phyloP scores from a whole-genome alignment of 2,329 filamentous ascomycete genomes.

The Aspergillus nomiae region DNA sequence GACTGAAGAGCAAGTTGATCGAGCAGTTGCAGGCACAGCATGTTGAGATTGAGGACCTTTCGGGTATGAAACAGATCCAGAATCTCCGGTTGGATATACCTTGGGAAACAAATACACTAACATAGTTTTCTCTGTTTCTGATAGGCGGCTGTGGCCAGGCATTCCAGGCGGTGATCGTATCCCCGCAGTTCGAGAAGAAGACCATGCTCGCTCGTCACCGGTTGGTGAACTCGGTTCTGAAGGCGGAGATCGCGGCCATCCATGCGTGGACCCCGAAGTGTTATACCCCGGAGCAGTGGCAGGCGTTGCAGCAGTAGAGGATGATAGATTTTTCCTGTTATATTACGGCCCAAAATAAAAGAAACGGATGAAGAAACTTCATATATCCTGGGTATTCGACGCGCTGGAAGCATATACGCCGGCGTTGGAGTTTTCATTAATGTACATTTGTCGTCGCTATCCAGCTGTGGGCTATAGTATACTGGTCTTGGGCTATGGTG shows the following conservation, averaged over 20 bases:
- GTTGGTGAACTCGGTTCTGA: slow-evolving; percentile 79
- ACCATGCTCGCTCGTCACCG: slow-evolving; percentile 81
- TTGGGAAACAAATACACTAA: neutral
- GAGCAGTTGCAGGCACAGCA: slow-evolving; percentile 72
- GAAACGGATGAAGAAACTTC: neutral
- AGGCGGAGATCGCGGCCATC: slow-evolving; percentile 84
- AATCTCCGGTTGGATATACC: neutral
- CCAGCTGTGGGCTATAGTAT: slow-evolving; percentile 7
- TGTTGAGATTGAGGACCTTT: slow-evolving; percentile 89
- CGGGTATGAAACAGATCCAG: slow-evolving; percentile 61
- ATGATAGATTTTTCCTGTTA: neutral
- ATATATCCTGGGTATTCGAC: slow-evolving; percentile 17
- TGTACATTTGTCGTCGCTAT: slow-evolving; percentile 16
- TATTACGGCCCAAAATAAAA: neutral
- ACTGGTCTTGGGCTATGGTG: slow-evolving; percentile 6
- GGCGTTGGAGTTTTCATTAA: slow-evolving; percentile 21
- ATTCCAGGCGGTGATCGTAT: slow-evolving; percentile 71
- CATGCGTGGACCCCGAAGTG: slow-evolving; percentile 96
- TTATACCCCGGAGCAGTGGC: slow-evolving; percentile 87
- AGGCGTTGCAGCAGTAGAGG: slow-evolving; percentile 59
- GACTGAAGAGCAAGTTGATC: slow-evolving; percentile 68
- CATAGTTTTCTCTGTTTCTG: neutral
- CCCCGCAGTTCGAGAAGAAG: slow-evolving; percentile 69
- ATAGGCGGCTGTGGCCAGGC: slow-evolving; percentile 71
- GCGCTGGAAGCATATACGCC: slow-evolving; percentile 16